Base-by-base conservation (phyloP, 371 early-diverging fungal species). In the Zopfochytrium polystomum region DNA sequence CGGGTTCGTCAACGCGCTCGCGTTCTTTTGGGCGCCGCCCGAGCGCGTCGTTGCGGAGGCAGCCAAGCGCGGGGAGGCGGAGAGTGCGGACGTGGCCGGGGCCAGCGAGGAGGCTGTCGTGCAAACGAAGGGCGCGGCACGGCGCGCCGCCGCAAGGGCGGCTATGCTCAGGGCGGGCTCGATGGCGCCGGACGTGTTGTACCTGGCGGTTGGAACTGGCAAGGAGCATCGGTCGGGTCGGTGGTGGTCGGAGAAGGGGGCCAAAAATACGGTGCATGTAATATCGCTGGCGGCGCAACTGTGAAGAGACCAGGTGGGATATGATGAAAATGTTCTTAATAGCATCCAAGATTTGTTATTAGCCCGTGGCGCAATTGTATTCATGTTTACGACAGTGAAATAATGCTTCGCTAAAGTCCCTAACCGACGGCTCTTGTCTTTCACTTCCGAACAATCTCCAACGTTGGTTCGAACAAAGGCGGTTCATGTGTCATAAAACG, bases 201-300 rank as follows among this genome's bases (percentile, higher is more conserved):
- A 74, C 62, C 57, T 95, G n/a, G 82, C 86, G 1, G 85, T 83
- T 0, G 93, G 86, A 11, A 75, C 89, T 27, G 94, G 94, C 18
- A 90, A 92, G 70, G 95, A 97, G 69, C 89, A 89, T 59, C 80
- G 85, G 58, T 57, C 87, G 45, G 98, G 98, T n/a, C 84, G 98
- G 46, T 97, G 98, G 98, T 70, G 85, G 71, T 75, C 82, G 47
- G 29, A 58, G 18, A 67, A 68, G 65, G 78, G 80, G 34, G 86
- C 79, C 22, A 87, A n/a, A n/a, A n/a, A n/a, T n/a, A n/a, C n/a
- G n/a, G n/a, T n/a, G n/a, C n/a, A n/a, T n/a, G n/a, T n/a, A n/a
- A n/a, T n/a, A n/a, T n/a, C n/a, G n/a, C n/a, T n/a, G n/a, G n/a
- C n/a, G n/a, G n/a, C n/a, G n/a, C n/a, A n/a, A n/a, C n/a, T n/a